These are phyloP conservation scores for Uromyces viciae-fabae DNA, from an alignment of 1,284 basidiomycete species.

Conservation along the genomic window DNA sequence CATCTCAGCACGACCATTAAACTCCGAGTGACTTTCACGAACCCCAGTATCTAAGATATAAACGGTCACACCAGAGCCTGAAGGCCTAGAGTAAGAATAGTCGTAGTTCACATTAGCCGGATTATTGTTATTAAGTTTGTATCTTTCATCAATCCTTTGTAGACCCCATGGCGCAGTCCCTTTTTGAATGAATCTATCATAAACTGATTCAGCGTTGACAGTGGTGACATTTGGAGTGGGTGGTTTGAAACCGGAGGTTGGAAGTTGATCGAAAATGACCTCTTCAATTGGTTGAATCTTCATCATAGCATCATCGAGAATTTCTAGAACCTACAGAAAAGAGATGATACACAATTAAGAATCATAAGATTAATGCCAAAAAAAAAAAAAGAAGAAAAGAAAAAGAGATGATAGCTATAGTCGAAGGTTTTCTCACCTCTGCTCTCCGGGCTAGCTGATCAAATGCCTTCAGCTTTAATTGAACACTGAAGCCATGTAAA, in stretches of 20 bases:
- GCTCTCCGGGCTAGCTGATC: neutral
- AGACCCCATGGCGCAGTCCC: constrained; percentile 40
- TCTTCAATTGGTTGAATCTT: neutral
- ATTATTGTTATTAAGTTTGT: neutral
- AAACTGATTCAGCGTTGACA: neutral
- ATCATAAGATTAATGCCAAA: neutral
- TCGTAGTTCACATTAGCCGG: constrained; percentile 20
- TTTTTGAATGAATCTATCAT: neutral
- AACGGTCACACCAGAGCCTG: constrained; percentile 24
- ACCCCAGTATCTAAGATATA: constrained; percentile 37
- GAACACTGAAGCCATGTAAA: constrained; percentile 37
- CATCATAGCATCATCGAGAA: constrained; percentile 13
- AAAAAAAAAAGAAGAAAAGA: neutral
- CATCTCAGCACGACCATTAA: constrained; percentile 29
- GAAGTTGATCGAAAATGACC: neutral
- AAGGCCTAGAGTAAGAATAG: constrained; percentile 31
- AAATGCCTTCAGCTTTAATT: constrained; percentile 19
- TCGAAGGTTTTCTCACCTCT: too few relatives aligned
- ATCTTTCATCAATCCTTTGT: constrained; percentile 30
- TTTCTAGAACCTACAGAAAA: constrained; percentile 14
- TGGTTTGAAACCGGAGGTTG: neutral
- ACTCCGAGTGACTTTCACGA: constrained; percentile 26
- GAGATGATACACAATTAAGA: neutral
- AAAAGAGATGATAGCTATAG: neutral
- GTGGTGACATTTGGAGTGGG: neutral